These are phyloP conservation scores for Tricholoma saponaceum DNA, from an alignment of 768 basidiomycete species.

Conservation along the genomic window DNA sequence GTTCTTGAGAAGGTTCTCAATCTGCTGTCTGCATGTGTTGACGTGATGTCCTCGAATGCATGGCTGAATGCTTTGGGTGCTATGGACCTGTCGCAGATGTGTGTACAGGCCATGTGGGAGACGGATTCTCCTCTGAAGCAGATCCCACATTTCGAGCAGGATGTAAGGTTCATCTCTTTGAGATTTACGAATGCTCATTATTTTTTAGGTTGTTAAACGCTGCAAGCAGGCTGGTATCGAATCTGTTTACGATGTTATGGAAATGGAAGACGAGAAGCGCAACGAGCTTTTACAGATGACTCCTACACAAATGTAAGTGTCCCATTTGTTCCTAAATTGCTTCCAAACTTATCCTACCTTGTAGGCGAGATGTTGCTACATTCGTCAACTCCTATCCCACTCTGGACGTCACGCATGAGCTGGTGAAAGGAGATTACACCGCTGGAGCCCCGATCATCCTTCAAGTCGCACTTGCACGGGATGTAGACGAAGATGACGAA, in stretches of 20 bases:
- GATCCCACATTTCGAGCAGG: conserved; percentile 92
- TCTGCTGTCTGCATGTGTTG: conserved; percentile 89
- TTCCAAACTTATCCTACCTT: conserved; percentile 12
- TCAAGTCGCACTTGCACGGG: conserved; percentile 74
- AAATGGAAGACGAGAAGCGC: conserved; percentile 92
- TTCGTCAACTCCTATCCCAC: conserved; percentile 98
- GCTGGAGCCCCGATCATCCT: conserved; percentile 82
- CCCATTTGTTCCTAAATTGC: background rate
- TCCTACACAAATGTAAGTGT: conserved; percentile 77
- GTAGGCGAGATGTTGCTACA: conserved; percentile 88
- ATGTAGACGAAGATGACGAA: conserved; percentile 75
- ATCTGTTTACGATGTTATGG: conserved; percentile 97
- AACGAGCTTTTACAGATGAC: conserved; percentile 82
- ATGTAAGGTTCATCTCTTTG: conserved; percentile 42
- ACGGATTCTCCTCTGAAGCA: conserved; percentile 93
- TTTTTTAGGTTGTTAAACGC: conserved; percentile 65
- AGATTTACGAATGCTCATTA: background rate
- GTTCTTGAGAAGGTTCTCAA: conserved; percentile 91
- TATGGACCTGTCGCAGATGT: conserved; percentile 99
- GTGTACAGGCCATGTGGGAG: conserved; percentile 98
- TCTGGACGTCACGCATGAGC: conserved; percentile 83
- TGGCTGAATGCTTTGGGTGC: conserved; percentile 93
- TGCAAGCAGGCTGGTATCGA: conserved; percentile 82
- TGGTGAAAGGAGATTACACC: conserved; percentile 85
- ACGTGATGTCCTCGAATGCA: conserved; percentile 97